Evolutionary conservation across 164 flowering plant genomes (phyloP).

Genomic region (Cinnamomum chago): DNA sequence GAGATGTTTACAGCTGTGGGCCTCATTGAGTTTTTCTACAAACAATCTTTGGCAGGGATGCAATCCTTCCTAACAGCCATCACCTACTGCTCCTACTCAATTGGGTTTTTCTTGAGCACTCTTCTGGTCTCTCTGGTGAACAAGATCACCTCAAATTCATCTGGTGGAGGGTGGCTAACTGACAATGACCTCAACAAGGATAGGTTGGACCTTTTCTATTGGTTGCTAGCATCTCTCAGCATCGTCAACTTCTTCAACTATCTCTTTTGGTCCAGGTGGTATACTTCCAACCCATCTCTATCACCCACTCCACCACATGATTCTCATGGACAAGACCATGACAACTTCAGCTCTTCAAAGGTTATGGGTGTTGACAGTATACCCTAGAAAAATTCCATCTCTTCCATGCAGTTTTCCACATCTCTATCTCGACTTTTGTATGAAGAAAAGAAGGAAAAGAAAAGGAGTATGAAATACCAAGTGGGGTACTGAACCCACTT

Average conservation of each 20-base stretch:
- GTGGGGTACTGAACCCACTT: conserved; percentile 12
- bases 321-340: conserved; percentile 17
- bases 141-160: conserved; percentile 33
- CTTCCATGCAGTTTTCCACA: not conserved
- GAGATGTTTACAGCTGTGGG: conserved; percentile 81
- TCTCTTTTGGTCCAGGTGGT: conserved; percentile 63
- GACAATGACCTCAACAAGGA: conserved; percentile 63
- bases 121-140: conserved; percentile 57
- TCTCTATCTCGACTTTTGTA: conserved; percentile 10
- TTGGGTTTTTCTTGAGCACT: conserved; percentile 67
- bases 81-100: conserved; percentile 62
- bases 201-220: conserved; percentile 61
- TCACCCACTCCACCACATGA: conserved; percentile 19
- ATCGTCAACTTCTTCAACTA: conserved; percentile 56
- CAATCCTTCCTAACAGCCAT: conserved; percentile 62
- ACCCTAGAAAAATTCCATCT: conserved; percentile 14
- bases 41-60: conserved; percentile 56
- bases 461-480: not conserved
- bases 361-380: conserved; percentile 17
- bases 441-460: not conserved
- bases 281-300: conserved; percentile 33
- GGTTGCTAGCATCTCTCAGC: conserved; percentile 59
- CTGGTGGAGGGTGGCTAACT: conserved; percentile 51
- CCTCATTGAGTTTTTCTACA: conserved; percentile 66
- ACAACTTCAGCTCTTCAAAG: conserved; percentile 24